These are phyloP conservation scores for Naematelia encephala DNA, from an alignment of 768 basidiomycete species.

Conservation along the genomic window DNA sequence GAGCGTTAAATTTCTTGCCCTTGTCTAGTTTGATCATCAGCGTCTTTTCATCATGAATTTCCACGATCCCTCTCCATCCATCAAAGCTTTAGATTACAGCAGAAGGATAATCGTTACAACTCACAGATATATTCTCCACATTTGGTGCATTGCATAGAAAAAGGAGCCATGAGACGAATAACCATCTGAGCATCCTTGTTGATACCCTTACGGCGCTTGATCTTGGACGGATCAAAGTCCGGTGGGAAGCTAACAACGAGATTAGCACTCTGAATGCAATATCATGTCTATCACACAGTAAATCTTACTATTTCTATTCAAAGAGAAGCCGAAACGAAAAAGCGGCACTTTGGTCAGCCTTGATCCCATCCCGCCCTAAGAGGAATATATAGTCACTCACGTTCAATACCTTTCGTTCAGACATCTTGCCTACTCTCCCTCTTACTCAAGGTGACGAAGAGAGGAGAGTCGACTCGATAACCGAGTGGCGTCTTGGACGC, in stretches of 20 bases:
- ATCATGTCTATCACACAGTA: background rate
- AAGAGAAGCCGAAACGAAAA: background rate
- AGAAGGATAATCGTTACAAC: no score
- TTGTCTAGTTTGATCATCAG: constrained; percentile 60
- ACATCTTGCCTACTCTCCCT: constrained; percentile 36
- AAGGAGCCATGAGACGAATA: constrained; percentile 98
- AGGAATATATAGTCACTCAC: constrained; percentile 47
- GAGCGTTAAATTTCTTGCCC: constrained; percentile 98
- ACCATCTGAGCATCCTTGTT: constrained; percentile 95
- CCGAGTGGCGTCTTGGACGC: no score
- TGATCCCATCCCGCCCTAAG: no score
- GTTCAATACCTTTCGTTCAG: constrained; percentile 70
- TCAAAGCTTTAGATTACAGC: no score
- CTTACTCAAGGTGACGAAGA: background rate
- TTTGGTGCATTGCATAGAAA: constrained; percentile 82
- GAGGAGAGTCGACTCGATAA: background rate
- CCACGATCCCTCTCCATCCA: no score
- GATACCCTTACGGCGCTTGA: constrained; percentile 74
- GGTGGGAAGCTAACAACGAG: constrained; percentile 64
- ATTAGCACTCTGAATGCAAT: background rate
- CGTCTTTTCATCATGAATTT: background rate
- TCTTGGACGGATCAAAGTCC: constrained; percentile 96
- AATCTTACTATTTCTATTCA: no score
- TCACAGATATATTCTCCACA: constrained; percentile 88
- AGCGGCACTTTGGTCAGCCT: constrained; percentile 5